These are phyloP conservation scores for Ustilago tritici DNA, from an alignment of 1,284 basidiomycete genomes.

Conservation along the genomic window DNA sequence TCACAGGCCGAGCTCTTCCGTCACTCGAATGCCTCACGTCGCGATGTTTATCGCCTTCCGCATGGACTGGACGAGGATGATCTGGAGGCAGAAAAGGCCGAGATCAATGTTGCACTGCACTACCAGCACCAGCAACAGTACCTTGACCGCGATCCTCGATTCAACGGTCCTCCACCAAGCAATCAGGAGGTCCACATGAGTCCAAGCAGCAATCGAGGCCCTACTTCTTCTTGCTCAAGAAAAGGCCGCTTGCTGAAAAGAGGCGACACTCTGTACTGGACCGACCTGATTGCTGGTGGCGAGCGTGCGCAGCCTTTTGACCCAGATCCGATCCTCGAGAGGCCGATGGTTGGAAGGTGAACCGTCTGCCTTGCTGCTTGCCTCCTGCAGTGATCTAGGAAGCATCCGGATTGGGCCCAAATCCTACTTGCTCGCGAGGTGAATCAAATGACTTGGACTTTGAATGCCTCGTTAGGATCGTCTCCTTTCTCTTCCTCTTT, in stretches of 20 bases:
- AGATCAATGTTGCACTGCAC: conserved; percentile 20
- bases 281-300: conserved; percentile 79
- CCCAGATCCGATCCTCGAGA: conserved; percentile 54
- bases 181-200: conserved; percentile 1
- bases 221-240: conserved; percentile 11
- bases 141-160: conserved; percentile 19
- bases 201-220: conserved; percentile 1
- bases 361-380: background rate
- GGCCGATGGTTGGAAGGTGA: conserved; percentile 55
- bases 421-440: background rate
- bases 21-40: conserved; percentile 32
- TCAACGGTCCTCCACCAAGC: background rate
- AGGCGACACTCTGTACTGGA: conserved; percentile 82
- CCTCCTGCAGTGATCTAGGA: background rate
- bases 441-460: background rate
- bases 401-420: background rate
- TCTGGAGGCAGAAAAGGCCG: conserved; percentile 50
- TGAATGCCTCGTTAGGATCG: background rate
- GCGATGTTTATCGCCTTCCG: conserved; percentile 34
- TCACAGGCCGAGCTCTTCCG: conserved; percentile 30
- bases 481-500: background rate
- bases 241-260: conserved; percentile 71
- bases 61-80: conserved; percentile 35
- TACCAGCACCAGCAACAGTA: conserved; percentile 26
- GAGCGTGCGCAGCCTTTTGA: conserved; percentile 72